A percentile compares a stretch with the other conserved stretches of the same genome.
phyloP scores from a whole-genome alignment of 345 rosid species.

The Combretum micranthum region DNA sequence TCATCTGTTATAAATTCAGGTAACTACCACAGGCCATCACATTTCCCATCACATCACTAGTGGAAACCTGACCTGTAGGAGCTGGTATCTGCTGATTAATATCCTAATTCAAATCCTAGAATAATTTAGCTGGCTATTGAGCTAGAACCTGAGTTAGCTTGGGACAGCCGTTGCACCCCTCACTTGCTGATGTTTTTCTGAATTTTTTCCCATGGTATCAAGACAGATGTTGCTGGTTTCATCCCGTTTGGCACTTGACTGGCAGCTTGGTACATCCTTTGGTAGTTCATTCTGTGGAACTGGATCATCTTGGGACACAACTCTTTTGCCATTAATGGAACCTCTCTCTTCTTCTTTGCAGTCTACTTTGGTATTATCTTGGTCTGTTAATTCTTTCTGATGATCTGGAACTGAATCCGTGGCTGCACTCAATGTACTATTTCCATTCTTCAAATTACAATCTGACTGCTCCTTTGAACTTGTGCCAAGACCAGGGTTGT shows the following conservation, averaged over 20 bases:
- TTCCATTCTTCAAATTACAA: too few relatives aligned
- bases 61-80: too few relatives aligned
- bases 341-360: conserved; percentile 2
- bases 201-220: conserved; percentile 11
- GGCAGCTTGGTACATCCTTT: conserved; percentile 4
- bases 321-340: background rate
- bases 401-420: too few relatives aligned
- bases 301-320: conserved; percentile 7
- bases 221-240: conserved; percentile 11
- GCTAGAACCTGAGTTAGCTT: conserved; percentile 31
- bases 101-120: conserved; percentile 14
- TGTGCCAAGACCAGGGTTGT: conserved; percentile 15
- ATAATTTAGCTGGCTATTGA: conserved; percentile 5
- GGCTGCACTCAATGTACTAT: too few relatives aligned
- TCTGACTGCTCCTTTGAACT: too few relatives aligned
- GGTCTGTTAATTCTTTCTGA: conserved; percentile 14
- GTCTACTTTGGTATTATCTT: background rate
- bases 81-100: conserved; percentile 17
- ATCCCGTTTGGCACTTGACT: conserved; percentile 19
- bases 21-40: conserved; percentile 5
- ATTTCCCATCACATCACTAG: conserved; percentile 2
- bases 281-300: background rate
- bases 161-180: conserved; percentile 46
- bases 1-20: conserved; percentile 5
- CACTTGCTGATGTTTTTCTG: conserved; percentile 25